Conservation (phyloP, 78 protist genomes). For the slime mould (Dictyostelium discoideum) region DNA sequence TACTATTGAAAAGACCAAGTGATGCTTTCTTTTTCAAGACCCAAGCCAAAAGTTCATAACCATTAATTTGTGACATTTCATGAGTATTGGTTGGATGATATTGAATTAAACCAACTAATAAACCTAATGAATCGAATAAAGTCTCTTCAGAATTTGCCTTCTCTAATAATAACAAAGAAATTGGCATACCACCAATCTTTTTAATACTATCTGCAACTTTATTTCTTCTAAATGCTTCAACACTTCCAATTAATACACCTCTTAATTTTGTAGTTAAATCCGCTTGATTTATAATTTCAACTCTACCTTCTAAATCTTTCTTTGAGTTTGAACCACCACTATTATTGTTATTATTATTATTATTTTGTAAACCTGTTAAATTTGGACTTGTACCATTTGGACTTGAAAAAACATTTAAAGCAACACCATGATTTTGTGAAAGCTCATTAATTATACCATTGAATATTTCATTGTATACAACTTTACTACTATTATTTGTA, state of each 20-base stretch:
- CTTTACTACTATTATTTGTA: conserved; percentile 16
- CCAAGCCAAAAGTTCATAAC: conserved; percentile 60
- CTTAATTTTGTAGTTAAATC: conserved; percentile 48
- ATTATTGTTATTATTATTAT: too few relatives aligned
- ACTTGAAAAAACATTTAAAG: not conserved
- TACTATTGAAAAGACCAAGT: not conserved
- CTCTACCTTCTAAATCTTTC: not conserved
- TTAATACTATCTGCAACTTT: conserved; percentile 62
- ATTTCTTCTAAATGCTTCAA: conserved; percentile 68
- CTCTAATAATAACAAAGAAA: conserved; percentile 50
- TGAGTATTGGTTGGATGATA: conserved; percentile 75
- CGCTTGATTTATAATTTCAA: conserved; percentile 63
- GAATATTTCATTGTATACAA: conserved; percentile 6
- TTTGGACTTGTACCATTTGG: not conserved
- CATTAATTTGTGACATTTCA: conserved; percentile 66
- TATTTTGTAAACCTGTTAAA: not conserved
- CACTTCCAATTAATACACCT: conserved; percentile 30
- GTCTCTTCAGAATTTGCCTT: conserved; percentile 29
- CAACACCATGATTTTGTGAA: not conserved
- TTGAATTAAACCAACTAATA: conserved; percentile 57
- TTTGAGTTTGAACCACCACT: not conserved
- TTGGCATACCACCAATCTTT: conserved; percentile 82
- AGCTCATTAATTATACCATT: conserved; percentile 5
- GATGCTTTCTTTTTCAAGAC: conserved; percentile 27
- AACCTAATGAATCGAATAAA: conserved; percentile 31